Base-by-base conservation (phyloP, 495 filamentous ascomycete genomes). In the Neurospora hispaniola region DNA sequence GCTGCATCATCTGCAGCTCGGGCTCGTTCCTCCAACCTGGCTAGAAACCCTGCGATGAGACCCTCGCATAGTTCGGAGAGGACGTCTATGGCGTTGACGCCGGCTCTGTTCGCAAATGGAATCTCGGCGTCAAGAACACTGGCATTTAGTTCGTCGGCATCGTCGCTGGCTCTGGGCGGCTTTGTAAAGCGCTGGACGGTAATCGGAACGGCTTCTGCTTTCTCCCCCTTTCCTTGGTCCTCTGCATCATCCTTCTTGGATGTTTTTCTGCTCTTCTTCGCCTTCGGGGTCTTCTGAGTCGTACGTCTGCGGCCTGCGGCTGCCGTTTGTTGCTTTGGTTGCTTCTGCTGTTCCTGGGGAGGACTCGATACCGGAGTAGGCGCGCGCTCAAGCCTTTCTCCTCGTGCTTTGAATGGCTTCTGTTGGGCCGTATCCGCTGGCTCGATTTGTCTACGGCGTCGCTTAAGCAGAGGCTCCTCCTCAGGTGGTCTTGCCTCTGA, bases 11-110 rank as follows among this genome's bases (percentile, higher is more conserved):
- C 81, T 42, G 81, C 82, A 8, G 80, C 76, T 35, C 74, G 70
- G 1, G 76, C 78, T 16, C 78, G 79, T 68, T 83, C 81, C 66
- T 84, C 80, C 7, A 87, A 74, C 39, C 78, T 86, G 71, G 86
- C 79, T 11, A 88, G 74, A 39, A 81, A 84, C 5, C 79, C 86
- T 43, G 88, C 88, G 39, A 91, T 81, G 2, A 90, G 87, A 77
- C 93, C 91, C 54, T 89, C 86, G 79, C 90, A 92, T 54, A 93
- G 85, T 78, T 92, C 90, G 69, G 86, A 84, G 11, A 93, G 78
- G 0, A 93, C 91, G 69, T 93, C 91, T 20, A 92, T 85, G 2
- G 88, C 82, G 74, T 92, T 93, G 72, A 91, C 89, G 40, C 89
- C 90, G 38, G 85, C 84, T n/a, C 88, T 86, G 73, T 84, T 89